Base-by-base conservation (phyloP, 805 yeast species). In the Maudiozyma pseudohumilis region DNA sequence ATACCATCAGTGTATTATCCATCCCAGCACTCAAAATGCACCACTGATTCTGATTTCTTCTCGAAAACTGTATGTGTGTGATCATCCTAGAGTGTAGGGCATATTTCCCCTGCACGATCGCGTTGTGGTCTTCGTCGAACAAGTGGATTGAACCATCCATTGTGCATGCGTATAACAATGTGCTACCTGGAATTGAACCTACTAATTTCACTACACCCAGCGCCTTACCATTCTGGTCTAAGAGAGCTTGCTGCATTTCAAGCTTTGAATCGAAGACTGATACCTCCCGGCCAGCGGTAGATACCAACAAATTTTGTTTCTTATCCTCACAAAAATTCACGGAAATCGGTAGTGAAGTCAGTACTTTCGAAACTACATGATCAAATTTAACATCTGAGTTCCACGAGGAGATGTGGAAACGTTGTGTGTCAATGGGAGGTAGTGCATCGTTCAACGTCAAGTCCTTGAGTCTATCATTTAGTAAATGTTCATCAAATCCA, bases 11-110 rank as follows among this genome's bases (percentile, higher is more conserved):
- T 17, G 50, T 52, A 36, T 63, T 58, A 55, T 80, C 88, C 70
- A 79, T 70, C 3, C 87, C 85, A 43, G 74, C 60, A 1, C 82
- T 69, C 9, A 70, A 62, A 16, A 79, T 46, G 44, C 64, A 68
- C 15, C 63, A 61, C 6, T 11, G 11, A 1, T 39, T 52, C 1
- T 45, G 44, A 6, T 33, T 26, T 2, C 40, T 40, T 1, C 34
- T 21, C 3, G 52, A 43, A 23, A 57, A 26, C 40, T 61, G 63
- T 21, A 66, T 41, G 37, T 53, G 56, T 4, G 60, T 60, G 2
- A 70, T 55, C 33, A 68, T 53, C 45, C 69, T 59, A 19, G 48
- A 45, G 39, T 71, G 75, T 9, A 66, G 42, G 43, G 62, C 50
- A 30, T 36, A 47, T n/a, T 26, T 18, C 4, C 31, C 24, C 2